Evolutionary conservation across 2,329 filamentous ascomycete species (phyloP).

Genomic region (Xylariaceae sp.): DNA sequence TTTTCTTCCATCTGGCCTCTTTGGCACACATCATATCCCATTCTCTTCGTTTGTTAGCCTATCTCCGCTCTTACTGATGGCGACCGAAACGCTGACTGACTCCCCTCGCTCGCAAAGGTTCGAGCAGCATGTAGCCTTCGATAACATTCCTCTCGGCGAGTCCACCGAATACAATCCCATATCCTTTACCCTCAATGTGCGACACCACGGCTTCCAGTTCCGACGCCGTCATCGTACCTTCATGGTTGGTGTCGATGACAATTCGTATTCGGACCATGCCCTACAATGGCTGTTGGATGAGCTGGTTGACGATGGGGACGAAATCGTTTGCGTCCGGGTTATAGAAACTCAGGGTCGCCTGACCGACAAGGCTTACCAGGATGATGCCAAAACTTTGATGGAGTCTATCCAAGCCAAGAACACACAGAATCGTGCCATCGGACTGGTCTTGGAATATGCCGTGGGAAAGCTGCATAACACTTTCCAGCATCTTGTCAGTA

Average conservation of each 20-base stretch:
- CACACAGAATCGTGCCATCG: constrained; percentile 73
- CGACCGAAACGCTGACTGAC: constrained; percentile 29
- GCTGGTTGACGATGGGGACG: constrained; percentile 87
- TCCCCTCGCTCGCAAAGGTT: constrained; percentile 43
- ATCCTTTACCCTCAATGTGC: constrained; percentile 77
- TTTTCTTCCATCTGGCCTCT: no score
- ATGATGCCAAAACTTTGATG: constrained; percentile 71
- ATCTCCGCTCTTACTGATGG: constrained; percentile 15
- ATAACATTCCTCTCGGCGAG: constrained; percentile 55
- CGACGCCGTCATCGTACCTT: constrained; percentile 81
- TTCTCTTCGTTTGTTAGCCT: no score
- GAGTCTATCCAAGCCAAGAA: constrained; percentile 77
- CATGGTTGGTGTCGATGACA: constrained; percentile 85
- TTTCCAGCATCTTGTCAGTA: constrained; percentile 79
- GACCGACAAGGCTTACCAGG: constrained; percentile 66
- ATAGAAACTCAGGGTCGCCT: constrained; percentile 76
- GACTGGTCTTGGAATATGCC: constrained; percentile 79
- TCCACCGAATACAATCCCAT: constrained; percentile 55
- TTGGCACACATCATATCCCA: no score
- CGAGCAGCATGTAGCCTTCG: constrained; percentile 56
- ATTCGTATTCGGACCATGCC: constrained; percentile 88
- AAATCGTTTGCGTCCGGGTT: constrained; percentile 85
- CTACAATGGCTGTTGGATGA: constrained; percentile 90
- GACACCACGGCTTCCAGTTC: constrained; percentile 81
- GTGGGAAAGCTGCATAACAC: constrained; percentile 87